Percentiles rank a stretch among this genome's conserved stretches.
phyloP scores from a whole-genome alignment of 139 green algal species.

The Auxenochlorella protothecoides region DNA sequence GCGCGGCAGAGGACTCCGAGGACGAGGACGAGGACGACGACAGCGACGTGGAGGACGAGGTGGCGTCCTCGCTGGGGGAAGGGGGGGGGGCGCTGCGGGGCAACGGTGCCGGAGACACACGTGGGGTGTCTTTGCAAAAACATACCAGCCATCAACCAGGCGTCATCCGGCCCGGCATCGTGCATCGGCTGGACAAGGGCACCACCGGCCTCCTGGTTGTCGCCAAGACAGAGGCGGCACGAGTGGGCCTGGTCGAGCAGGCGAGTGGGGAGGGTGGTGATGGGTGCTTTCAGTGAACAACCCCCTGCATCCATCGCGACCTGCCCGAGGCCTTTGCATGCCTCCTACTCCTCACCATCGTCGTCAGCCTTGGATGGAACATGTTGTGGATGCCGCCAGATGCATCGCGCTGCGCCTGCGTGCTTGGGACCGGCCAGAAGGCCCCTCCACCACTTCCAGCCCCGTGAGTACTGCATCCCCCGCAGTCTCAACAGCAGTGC shows the following conservation, averaged over 20 bases:
- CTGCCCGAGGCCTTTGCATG: too few relatives aligned
- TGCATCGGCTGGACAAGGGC: conserved; percentile 91
- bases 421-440: not conserved
- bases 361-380: too few relatives aligned
- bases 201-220: conserved; percentile 89
- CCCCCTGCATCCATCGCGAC: not conserved
- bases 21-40: conserved; percentile 5
- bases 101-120: too few relatives aligned
- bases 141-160: not conserved
- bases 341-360: too few relatives aligned
- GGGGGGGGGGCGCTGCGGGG: too few relatives aligned
- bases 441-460: too few relatives aligned
- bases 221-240: conserved; percentile 57
- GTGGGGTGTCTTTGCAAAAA: too few relatives aligned
- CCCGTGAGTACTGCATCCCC: too few relatives aligned
- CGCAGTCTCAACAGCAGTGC: too few relatives aligned
- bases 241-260: conserved; percentile 15
- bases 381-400: too few relatives aligned
- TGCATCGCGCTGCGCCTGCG: not conserved
- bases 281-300: not conserved
- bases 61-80: not conserved
- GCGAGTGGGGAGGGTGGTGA: not conserved
- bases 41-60: not conserved
- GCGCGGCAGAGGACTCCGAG: conserved; percentile 3
- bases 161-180: conserved; percentile 84